Base-by-base conservation (phyloP, 2,329 filamentous ascomycete species). In the Didymella arachidicola region DNA sequence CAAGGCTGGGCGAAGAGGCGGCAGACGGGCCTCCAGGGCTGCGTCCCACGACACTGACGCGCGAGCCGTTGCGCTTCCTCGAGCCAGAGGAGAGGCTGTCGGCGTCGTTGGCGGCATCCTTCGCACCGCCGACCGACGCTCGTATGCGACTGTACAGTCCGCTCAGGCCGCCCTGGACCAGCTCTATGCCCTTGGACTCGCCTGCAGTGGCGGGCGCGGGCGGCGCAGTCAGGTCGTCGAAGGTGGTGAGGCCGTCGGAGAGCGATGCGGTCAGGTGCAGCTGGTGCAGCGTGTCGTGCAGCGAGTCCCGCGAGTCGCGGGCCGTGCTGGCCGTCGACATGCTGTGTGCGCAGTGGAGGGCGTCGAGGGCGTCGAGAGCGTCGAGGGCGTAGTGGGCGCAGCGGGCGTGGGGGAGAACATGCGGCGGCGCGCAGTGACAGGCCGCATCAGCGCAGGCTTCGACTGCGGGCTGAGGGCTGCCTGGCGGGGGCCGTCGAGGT, bases 251-350 rank as follows among this genome's bases (percentile, higher is more conserved):
- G 32, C 88, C 86, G 62, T 90, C 90, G 32, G 91, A 91, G 73
- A 91, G 90, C 71, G 91, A 96, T n/a, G 93, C 93, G 6, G 91
- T 88, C 49, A 83, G 92, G 77, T 97, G 94, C 66, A 97, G 97
- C 69, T 91, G 89, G 77, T 96, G 90, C 60, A 97, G 86, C 42
- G 73, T 58, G 16, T 69, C 63, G 27, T 59, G 63, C 58, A 68
- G 62, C 51, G 63, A 65, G 27, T 54, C 65, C 27, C 62, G 65
- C 50, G 68, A 62, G 61, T 66, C 64, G 41, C 59, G 61, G 46
- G 72, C 63, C 72, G 75, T 76, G 67, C 59, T 61, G 43, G 58
- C 63, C 39, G 58, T 18, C 45, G 38, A 32, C 46, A 10, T 29
- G 36, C 36, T 39, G 19, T 39, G 36, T 34, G 32, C 32, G 32